Evolutionary conservation across 352 stramenopile species (phyloP), one percentile per base, ranked within the genome.

Genomic region (Phytophthora tubulina): DNA sequence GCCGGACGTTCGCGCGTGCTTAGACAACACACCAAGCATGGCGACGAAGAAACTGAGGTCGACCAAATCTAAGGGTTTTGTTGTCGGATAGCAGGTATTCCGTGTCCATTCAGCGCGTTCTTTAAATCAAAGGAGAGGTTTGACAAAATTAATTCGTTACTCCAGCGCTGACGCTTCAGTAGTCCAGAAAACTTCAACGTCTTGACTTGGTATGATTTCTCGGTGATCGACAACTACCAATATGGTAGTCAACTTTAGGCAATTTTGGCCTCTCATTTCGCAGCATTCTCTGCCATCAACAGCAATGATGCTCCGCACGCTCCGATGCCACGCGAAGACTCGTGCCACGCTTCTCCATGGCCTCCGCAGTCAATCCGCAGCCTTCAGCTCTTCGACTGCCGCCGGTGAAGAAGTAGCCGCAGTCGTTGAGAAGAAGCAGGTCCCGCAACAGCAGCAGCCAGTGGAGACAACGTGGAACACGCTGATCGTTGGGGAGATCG

Each of bases 1-100:
- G 94, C 17, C 90, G 93, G 80, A 97, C 91, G 27, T 98, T 98
- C 71, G 84, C 84, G 38, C 89, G 92, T 31, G 84, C 84, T 66
- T 93, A 86, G 50, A 72, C 21, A 11, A 36, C 21, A 54, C 3
- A 27, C 54, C 38, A 38, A n/a, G 14, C 11, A 41, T 15, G 38
- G 51, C 13, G 15, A 38, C 8, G 27, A 58, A 21, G 33, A 33
- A n/a, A 63, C 27, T 59, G 32, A 49, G 32, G 38, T 35, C 31
- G 32, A 17, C n/a, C 54, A 14, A 62, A 36, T 14, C 4, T 35
- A 63, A 4, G 11, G 51, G 49, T 60, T 67, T 55, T 62, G 39
- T 41, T 50, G 41, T 55, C 31, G 8, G 46, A 66, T 64, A 33
- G 41, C 30, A 50, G 38, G 52, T 11, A 17, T 48, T 49, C 7